Base-by-base conservation (phyloP, 148 eudicot species). In the Amaranthus palmeri region DNA sequence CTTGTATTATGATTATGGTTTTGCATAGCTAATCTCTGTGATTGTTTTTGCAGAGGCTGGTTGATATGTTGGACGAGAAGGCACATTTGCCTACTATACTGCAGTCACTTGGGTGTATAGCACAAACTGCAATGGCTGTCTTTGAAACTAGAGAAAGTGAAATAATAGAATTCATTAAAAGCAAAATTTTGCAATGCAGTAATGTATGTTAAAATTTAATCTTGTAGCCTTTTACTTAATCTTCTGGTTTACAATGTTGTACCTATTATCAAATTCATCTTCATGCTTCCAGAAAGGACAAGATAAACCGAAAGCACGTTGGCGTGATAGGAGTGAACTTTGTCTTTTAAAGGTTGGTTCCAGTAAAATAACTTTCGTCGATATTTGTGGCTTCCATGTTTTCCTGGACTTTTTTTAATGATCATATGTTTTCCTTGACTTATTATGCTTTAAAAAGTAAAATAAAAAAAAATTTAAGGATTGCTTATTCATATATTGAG, bases 21-120 rank as follows among this genome's bases (percentile, higher is more conserved):
- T 44, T 41, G 64, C 36, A 64, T 15, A 48, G 57, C 70, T 67
- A 50, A 51, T 40, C 52, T 41, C 17, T 45, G 14, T 62, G 65
- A 68, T 74, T 71, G 17, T 8, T 74, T 82, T 53, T 83, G 83
- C 88, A 95, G 99, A 88, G 90, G 86, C 96, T 95, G 54, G 97
- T 95, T 70, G 97, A 92, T 83, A 88, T 88, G 97, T 88, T 95
- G 70, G 88, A 85, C 72, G 93, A 95, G 72, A 85, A 79, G 78
- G 80, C 90, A 59, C 86, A 92, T 87, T 75, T 92, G 79, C 99
- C 99, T 48, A 85, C 93, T 72, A 90, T 95, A 74, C 83, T 95
- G 71, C 99, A 95, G 67, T 95, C 97, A 75, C 81, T 95, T 73
- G 99, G 99, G 61, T 92, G 99, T 80, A 91, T 95, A 72, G 99